Base-by-base conservation (phyloP, 805 yeast species). In the Metschnikowia kofuensis region DNA sequence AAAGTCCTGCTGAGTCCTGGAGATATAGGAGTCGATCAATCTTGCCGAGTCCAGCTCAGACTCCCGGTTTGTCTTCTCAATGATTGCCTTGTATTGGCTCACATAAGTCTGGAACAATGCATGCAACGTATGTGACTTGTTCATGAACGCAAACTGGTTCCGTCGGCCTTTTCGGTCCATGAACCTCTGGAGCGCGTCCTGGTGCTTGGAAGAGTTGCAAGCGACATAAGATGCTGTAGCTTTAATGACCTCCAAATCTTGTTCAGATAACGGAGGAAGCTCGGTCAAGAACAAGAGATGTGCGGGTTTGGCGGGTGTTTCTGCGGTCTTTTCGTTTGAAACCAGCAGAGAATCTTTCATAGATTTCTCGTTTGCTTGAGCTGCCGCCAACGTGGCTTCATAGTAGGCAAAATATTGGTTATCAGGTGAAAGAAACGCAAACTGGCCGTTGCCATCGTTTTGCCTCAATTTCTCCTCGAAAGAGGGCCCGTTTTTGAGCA, bases 221-320 rank as follows among this genome's bases (percentile, higher is more conserved):
- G 89, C 87, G 1, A 80, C 80, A 57, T 78, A 82, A 45, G 80
- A 74, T 0, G 97, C 97, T 1, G 91, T 80, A 2, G 82, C 59
- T 61, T 87, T 86, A 38, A 92, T 76, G 10, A 86, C 72, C 28
- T 85, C 85, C 28, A 86, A 66, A 62, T 90, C 96, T 30, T 75
- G 68, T 0, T 77, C 61, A 0, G 92, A 80, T 2, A 89, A 70
- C 44, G 64, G 65, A 38, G 68, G 71, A 45, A 62, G 51, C 41
- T 57, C 66, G 37, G 51, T 58, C 42, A 51, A 56, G 68, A 63
- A 65, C 61, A 59, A 48, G 9, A 65, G 58, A 2, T 53, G 53
- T 8, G 35, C 49, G 10, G 70, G 68, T 11, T 42, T 54, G 4
- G 41, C 32, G 27, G 27, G 38, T 55, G 46, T 30, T 35, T 15